Evolutionary conservation across 2,329 filamentous ascomycete species (phyloP).

Genomic region (Botrytis pseudocinerea): DNA sequence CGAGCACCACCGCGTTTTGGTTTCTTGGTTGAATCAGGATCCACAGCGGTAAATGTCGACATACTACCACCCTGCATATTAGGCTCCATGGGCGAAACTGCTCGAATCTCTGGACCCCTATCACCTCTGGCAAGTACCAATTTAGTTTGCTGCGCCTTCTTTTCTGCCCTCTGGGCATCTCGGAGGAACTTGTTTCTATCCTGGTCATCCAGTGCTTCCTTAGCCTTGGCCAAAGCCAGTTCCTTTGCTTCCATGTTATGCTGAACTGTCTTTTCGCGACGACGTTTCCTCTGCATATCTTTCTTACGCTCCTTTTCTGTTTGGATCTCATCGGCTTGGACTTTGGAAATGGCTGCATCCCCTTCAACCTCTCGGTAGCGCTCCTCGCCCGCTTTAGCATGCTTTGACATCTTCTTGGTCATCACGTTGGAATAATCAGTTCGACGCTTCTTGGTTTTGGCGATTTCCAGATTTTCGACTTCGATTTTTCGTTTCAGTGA

Average conservation of each 20-base stretch:
- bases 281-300: constrained; percentile 97
- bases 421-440: constrained; percentile 59
- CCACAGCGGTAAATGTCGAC: constrained; percentile 70
- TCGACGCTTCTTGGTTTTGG: constrained; percentile 63
- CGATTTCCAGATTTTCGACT: constrained; percentile 61
- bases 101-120: constrained; percentile 69
- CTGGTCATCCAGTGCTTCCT: constrained; percentile 75
- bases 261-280: constrained; percentile 93
- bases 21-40: constrained; percentile 52
- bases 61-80: constrained; percentile 84
- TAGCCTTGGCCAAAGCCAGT: constrained; percentile 74
- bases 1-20: constrained; percentile 56
- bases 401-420: constrained; percentile 63
- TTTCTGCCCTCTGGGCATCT: constrained; percentile 85
- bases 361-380: constrained; percentile 78
- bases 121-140: constrained; percentile 83
- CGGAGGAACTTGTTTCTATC: constrained; percentile 79
- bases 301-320: constrained; percentile 99
- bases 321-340: constrained; percentile 84
- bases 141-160: constrained; percentile 90
- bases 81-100: constrained; percentile 69
- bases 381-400: constrained; percentile 70
- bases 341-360: constrained; percentile 78
- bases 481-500: constrained; percentile 68
- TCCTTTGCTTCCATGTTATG: constrained; percentile 91